These are phyloP conservation scores for Recurvomyces mirabilis DNA, from an alignment of 495 filamentous ascomycete genomes.

Conservation along the genomic window DNA sequence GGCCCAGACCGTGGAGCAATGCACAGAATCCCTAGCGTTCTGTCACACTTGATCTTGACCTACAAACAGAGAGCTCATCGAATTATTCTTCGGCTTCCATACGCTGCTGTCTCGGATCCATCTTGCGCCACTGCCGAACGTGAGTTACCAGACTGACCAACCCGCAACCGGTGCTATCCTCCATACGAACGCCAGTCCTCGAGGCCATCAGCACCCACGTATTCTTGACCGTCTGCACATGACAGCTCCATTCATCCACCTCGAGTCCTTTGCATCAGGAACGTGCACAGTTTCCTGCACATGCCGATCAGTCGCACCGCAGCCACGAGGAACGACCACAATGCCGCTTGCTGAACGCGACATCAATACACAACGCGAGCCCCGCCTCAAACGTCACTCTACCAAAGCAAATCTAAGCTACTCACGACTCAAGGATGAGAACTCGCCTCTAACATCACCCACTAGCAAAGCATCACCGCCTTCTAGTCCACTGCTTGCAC, in stretches of 20 bases:
- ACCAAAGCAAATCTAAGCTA: background rate
- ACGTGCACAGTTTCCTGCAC: background rate
- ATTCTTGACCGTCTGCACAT: background rate
- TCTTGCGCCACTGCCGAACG: too few relatives aligned
- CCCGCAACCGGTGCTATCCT: too few relatives aligned
- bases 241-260: too few relatives aligned
- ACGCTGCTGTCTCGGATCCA: slow-evolving; percentile 1
- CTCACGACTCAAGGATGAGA: slow-evolving; percentile 6
- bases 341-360: slow-evolving; percentile 17
- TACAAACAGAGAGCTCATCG: too few relatives aligned
- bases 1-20: too few relatives aligned
- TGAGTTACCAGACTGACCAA: too few relatives aligned
- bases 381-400: slow-evolving; percentile 9
- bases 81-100: slow-evolving; percentile 3
- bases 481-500: slow-evolving; percentile 4
- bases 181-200: background rate
- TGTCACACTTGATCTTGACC: too few relatives aligned
- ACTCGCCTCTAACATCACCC: background rate
- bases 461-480: background rate
- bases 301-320: background rate
- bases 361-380: slow-evolving; percentile 11
- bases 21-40: too few relatives aligned
- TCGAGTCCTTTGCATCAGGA: too few relatives aligned
- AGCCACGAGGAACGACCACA: background rate
- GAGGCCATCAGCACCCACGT: background rate